phyloP scores from a whole-genome alignment of 345 rosid genomes.

The Melastoma malabathricum region DNA sequence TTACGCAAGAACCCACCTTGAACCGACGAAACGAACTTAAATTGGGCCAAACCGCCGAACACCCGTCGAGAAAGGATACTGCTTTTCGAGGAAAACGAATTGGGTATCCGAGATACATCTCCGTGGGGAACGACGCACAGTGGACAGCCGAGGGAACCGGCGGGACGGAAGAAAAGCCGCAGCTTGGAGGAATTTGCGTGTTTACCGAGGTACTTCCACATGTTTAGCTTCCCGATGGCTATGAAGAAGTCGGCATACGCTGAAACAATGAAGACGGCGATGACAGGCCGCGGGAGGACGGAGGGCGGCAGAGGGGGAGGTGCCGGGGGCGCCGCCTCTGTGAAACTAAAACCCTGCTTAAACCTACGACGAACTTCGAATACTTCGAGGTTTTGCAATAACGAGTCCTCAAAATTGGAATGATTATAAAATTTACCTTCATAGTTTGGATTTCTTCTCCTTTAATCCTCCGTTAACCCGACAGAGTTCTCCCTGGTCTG shows the following conservation, averaged over 20 bases:
- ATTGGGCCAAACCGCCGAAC: constrained; percentile 10
- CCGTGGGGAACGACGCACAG: constrained; percentile 3
- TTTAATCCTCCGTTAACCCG: too few relatives aligned
- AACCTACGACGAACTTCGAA: constrained; percentile 7
- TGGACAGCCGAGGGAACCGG: constrained; percentile 3
- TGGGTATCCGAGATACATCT: constrained; percentile 7
- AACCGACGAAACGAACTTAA: constrained; percentile 8
- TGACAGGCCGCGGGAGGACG: background rate
- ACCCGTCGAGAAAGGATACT: background rate
- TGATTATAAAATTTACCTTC: too few relatives aligned
- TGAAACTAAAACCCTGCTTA: constrained; percentile 9
- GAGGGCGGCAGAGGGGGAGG: background rate
- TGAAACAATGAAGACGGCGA: background rate
- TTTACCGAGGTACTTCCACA: constrained; percentile 65
- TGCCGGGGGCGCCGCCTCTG: constrained; percentile 2
- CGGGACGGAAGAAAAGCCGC: constrained; percentile 11
- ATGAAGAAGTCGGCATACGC: background rate
- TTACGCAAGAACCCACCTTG: constrained; percentile 11
- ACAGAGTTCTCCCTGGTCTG: too few relatives aligned
- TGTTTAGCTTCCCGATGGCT: constrained; percentile 6
- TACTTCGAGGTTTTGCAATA: too few relatives aligned
- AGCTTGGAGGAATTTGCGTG: constrained; percentile 31
- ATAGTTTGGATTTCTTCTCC: too few relatives aligned
- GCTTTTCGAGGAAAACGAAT: constrained; percentile 4
- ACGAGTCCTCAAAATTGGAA: too few relatives aligned